Evolutionary conservation across 345 rosid genomes (phyloP).

Genomic region (Aurinia saxatilis): DNA sequence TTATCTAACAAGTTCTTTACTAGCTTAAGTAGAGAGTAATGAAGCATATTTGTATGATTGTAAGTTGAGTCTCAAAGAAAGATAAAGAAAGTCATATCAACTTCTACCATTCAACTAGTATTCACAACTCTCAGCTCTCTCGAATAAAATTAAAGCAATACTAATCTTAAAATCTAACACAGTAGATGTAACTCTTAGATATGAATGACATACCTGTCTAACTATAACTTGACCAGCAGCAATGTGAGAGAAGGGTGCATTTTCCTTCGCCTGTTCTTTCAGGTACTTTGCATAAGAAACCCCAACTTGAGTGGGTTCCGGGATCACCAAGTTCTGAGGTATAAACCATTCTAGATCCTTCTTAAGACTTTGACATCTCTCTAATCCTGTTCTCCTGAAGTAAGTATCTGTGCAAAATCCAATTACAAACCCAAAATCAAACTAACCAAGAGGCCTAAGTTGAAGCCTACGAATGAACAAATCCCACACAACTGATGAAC

Average conservation of each 20-base stretch:
- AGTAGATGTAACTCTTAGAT: too few relatives aligned
- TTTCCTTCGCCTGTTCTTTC: slow-evolving; percentile 61
- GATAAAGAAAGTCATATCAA: too few relatives aligned
- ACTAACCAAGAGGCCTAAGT: too few relatives aligned
- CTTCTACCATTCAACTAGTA: too few relatives aligned
- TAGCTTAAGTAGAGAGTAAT: neutral
- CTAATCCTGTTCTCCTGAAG: slow-evolving; percentile 85
- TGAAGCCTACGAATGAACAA: too few relatives aligned
- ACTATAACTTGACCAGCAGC: slow-evolving; percentile 79
- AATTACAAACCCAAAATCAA: neutral
- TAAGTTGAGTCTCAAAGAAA: too few relatives aligned
- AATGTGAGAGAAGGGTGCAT: slow-evolving; percentile 75
- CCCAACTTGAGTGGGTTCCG: slow-evolving; percentile 62
- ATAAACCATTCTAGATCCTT: slow-evolving; percentile 67
- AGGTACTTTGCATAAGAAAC: slow-evolving; percentile 57
- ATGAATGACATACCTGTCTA: slow-evolving; percentile 73
- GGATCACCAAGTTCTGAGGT: slow-evolving; percentile 37
- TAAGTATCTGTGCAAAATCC: slow-evolving; percentile 53
- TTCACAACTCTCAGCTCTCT: too few relatives aligned
- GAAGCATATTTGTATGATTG: slow-evolving; percentile 5
- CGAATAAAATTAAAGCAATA: too few relatives aligned
- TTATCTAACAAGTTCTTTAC: neutral
- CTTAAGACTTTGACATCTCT: slow-evolving; percentile 52
- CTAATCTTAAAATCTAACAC: too few relatives aligned
- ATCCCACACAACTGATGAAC: too few relatives aligned